Evolutionary conservation across 148 eudicot species (phyloP).

Genomic region (Diospyros kaki): DNA sequence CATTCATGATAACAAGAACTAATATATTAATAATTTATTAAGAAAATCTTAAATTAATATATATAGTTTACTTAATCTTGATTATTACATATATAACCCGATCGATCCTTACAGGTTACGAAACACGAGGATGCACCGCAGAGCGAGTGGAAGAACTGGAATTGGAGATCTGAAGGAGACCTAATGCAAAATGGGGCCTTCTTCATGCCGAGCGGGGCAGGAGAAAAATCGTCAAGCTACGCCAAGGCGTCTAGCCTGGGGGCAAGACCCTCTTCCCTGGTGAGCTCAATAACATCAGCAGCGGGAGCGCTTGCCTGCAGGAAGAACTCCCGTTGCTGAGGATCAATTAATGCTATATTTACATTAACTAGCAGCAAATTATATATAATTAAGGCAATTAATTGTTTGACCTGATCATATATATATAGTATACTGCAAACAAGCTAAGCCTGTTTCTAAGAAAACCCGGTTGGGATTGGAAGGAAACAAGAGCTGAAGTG

Average conservation of each 20-base stretch:
- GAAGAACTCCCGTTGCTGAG: conserved; percentile 46
- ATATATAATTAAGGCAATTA: not conserved
- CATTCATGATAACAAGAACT: no score
- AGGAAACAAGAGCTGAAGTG: conserved; percentile 20
- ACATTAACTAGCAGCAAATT: not conserved
- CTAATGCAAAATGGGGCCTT: conserved; percentile 57
- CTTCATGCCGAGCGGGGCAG: conserved; percentile 41
- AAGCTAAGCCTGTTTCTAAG: conserved; percentile 18
- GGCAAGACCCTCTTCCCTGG: conserved; percentile 53
- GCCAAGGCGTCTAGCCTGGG: conserved; percentile 58
- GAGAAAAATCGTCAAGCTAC: conserved; percentile 42
- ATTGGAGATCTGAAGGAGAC: conserved; percentile 76
- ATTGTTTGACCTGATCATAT: not conserved
- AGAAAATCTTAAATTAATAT: no score
- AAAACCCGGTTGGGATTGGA: not conserved
- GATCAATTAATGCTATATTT: no score
- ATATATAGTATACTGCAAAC: not conserved
- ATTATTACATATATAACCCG: not conserved
- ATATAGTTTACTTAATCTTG: no score
- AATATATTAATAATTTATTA: no score
- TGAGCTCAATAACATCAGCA: conserved; percentile 40
- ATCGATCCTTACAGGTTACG: conserved; percentile 36
- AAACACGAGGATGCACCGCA: conserved; percentile 49
- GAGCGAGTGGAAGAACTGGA: conserved; percentile 54
- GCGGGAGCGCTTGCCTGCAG: conserved; percentile 57